Evolutionary conservation across 2,329 filamentous ascomycete species (phyloP).

Genomic region (Ophiostoma tasmaniense): DNA sequence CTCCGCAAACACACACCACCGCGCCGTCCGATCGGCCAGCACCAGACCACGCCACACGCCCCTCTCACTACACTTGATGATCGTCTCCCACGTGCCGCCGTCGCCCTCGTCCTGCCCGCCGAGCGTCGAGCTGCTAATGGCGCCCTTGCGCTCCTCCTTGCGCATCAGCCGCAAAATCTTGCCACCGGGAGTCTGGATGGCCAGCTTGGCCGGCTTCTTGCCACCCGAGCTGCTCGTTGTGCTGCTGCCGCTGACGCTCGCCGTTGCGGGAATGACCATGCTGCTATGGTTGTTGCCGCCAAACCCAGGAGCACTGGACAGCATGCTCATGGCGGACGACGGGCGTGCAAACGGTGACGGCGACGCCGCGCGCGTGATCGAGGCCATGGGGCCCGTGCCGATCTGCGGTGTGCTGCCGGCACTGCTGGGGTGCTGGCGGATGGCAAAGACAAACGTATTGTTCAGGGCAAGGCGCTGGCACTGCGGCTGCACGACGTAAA

Average conservation of each 20-base stretch:
- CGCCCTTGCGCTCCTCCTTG: slow-evolving; percentile 57
- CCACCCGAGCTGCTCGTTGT: slow-evolving; percentile 33
- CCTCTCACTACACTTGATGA: slow-evolving; percentile 79
- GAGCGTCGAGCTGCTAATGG: slow-evolving; percentile 35
- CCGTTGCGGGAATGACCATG: slow-evolving; percentile 34
- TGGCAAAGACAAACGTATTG: slow-evolving; percentile 95
- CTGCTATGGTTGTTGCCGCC: slow-evolving; percentile 26
- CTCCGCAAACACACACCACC: slow-evolving; percentile 90
- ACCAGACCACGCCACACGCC: slow-evolving; percentile 76
- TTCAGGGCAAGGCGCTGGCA: slow-evolving; percentile 81
- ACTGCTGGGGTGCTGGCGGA: slow-evolving; percentile 80
- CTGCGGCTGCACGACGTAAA: slow-evolving; percentile 94
- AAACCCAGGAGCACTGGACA: slow-evolving; percentile 46
- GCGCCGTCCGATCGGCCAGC: slow-evolving; percentile 70
- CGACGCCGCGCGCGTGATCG: slow-evolving; percentile 36
- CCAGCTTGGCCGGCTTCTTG: slow-evolving; percentile 87
- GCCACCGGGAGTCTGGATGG: slow-evolving; percentile 86
- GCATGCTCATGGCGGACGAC: slow-evolving; percentile 56
- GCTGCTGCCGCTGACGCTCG: slow-evolving; percentile 39
- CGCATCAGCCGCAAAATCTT: slow-evolving; percentile 86
- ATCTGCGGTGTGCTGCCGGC: slow-evolving; percentile 29
- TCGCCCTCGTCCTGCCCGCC: slow-evolving; percentile 53
- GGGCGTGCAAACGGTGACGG: slow-evolving; percentile 56
- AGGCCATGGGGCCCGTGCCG: slow-evolving; percentile 30
- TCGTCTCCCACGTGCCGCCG: slow-evolving; percentile 77